Conservation (phyloP, 2,329 filamentous ascomycete species). For the Cordyceps javanica region DNA sequence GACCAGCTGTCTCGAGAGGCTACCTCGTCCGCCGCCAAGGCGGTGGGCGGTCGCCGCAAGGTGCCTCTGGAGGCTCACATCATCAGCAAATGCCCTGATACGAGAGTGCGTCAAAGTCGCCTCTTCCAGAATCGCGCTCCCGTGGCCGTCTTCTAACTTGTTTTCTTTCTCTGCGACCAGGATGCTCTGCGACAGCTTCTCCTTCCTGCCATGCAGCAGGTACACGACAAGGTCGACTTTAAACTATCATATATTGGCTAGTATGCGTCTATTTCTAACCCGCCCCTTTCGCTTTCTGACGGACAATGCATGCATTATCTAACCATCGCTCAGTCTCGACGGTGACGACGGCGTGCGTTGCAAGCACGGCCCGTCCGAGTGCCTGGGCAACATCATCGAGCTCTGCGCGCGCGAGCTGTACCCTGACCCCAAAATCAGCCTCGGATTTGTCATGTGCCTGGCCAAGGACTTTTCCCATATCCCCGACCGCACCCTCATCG, state of each 20-base stretch:
- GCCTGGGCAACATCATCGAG: conserved; percentile 87
- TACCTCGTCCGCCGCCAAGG: conserved; percentile 1
- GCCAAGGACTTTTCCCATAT: conserved; percentile 70
- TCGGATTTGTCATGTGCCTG: conserved; percentile 92
- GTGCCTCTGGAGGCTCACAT: conserved; percentile 91
- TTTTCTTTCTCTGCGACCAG: conserved; percentile 23
- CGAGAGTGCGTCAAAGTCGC: conserved; percentile 41
- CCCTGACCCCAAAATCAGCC: conserved; percentile 76
- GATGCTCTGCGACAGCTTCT: conserved; percentile 77
- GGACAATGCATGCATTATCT: background rate
- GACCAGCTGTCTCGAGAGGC: conserved; percentile 2
- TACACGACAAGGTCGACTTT: conserved; percentile 83
- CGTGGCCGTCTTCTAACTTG: background rate
- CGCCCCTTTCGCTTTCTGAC: background rate
- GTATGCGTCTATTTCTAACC: conserved; percentile 46
- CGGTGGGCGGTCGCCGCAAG: conserved; percentile 21
- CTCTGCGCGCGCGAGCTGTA: conserved; percentile 83
- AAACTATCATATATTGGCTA: conserved; percentile 83
- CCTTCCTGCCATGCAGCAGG: conserved; percentile 77
- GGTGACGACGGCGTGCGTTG: conserved; percentile 75
- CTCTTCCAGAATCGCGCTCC: background rate
- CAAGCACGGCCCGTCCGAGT: conserved; percentile 85
- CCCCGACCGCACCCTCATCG: conserved; percentile 68
- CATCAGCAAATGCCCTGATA: conserved; percentile 96
- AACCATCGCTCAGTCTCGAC: conserved; percentile 45